Conservation (phyloP, 2,329 filamentous ascomycete genomes). For the Aspergillus luchuensis region DNA sequence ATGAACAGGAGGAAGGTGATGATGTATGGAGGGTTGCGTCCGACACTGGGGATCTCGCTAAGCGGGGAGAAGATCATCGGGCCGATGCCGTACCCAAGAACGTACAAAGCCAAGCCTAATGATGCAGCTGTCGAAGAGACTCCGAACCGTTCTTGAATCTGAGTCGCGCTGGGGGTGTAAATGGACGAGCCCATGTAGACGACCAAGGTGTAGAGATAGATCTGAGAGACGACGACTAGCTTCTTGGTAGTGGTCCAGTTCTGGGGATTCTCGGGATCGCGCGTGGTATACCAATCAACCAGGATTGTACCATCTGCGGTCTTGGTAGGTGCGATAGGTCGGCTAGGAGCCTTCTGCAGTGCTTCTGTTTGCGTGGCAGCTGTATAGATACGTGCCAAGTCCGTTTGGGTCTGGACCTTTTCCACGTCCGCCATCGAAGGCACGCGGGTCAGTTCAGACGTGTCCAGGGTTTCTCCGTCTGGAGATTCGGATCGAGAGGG, state of each 20-base stretch:
- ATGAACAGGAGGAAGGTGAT: slow-evolving; percentile 2
- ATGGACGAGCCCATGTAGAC: slow-evolving; percentile 14
- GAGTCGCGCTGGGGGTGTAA: slow-evolving; percentile 1
- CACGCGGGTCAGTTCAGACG: background rate
- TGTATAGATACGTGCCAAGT: slow-evolving; percentile 2
- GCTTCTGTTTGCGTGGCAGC: slow-evolving; percentile 6
- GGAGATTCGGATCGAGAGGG: background rate
- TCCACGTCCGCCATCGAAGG: slow-evolving; percentile 6
- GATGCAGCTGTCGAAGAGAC: slow-evolving; percentile 5
- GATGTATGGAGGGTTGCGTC: slow-evolving; percentile 9
- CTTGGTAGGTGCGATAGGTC: slow-evolving; percentile 4
- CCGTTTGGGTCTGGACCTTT: slow-evolving; percentile 5
- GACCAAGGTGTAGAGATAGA: slow-evolving; percentile 9
- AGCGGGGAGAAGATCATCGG: slow-evolving; percentile 9
- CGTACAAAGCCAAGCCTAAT: slow-evolving; percentile 5
- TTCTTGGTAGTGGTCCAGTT: slow-evolving; percentile 7
- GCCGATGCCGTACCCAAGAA: slow-evolving; percentile 9
- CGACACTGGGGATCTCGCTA: slow-evolving; percentile 8
- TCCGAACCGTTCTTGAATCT: background rate
- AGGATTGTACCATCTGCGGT: slow-evolving; percentile 7
- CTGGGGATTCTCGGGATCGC: slow-evolving; percentile 9
- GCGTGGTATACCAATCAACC: slow-evolving; percentile 5
- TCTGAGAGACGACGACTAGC: background rate
- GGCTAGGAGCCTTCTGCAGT: slow-evolving; percentile 2
- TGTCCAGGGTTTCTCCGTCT: background rate